phyloP scores from a whole-genome alignment of 106 monocot genomes.

The Allium cepa region DNA sequence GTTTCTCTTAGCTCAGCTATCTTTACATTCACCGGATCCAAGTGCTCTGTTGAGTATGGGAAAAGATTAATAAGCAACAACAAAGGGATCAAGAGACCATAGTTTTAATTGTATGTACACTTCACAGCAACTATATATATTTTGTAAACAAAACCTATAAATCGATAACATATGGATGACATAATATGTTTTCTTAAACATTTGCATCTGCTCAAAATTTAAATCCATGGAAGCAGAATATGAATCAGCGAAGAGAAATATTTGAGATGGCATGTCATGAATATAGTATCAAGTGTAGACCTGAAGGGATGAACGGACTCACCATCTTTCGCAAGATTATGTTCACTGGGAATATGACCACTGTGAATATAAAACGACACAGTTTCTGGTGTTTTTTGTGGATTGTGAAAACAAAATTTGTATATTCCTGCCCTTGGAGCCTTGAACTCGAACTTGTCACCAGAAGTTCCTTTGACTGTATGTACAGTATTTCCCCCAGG shows the following conservation, averaged over 20 bases:
- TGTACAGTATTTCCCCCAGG: constrained; percentile 63
- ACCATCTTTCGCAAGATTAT: constrained; percentile 96
- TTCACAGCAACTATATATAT: neutral
- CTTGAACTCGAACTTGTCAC: constrained; percentile 89
- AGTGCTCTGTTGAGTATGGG: constrained; percentile 50
- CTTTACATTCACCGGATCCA: constrained; percentile 93
- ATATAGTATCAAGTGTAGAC: too few species aligned
- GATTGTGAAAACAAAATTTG: constrained; percentile 93
- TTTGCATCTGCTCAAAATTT: too few species aligned
- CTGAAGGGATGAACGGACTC: constrained; percentile 7
- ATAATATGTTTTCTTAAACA: too few species aligned
- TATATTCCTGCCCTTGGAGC: constrained; percentile 89
- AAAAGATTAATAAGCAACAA: neutral
- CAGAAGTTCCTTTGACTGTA: constrained; percentile 70
- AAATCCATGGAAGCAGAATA: neutral
- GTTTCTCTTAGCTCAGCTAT: constrained; percentile 94
- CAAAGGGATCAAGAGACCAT: neutral
- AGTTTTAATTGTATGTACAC: neutral
- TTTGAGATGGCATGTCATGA: too few species aligned
- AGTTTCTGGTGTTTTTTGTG: constrained; percentile 59
- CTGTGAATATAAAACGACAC: constrained; percentile 91
- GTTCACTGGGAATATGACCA: constrained; percentile 88
- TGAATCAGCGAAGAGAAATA: neutral
- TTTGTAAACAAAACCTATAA: too few species aligned
- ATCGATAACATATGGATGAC: too few species aligned